Evolutionary conservation across 2,329 filamentous ascomycete species (phyloP).

Genomic region (Fusarium continuum): DNA sequence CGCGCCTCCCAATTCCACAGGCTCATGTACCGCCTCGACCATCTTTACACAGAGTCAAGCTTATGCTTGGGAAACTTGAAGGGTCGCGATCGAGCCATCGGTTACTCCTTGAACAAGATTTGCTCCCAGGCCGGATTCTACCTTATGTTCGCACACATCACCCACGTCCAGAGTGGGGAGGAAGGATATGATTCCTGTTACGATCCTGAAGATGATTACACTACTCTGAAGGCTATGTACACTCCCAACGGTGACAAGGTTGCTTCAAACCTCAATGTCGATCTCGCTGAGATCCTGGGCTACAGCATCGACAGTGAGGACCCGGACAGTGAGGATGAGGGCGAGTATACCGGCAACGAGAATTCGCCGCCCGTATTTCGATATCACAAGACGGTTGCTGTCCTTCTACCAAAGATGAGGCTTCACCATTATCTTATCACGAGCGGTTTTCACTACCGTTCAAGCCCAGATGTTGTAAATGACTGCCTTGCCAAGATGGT

Average conservation of each 20-base stretch:
- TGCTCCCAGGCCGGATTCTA: conserved; percentile 18
- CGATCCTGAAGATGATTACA: not conserved
- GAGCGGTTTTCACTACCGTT: rapidly evolving
- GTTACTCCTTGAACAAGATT: not conserved
- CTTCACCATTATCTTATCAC: not conserved
- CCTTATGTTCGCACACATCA: conserved; percentile 16
- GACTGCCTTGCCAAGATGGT: conserved; percentile 5
- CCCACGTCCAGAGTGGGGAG: not conserved
- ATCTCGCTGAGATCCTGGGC: conserved; percentile 1
- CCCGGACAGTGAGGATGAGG: conserved; percentile 2
- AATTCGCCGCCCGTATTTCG: not conserved
- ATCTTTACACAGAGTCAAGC: conserved; percentile 16
- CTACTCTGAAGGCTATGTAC: not conserved
- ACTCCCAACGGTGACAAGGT: not conserved
- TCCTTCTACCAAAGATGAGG: conserved; percentile 2
- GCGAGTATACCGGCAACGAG: conserved; percentile 4
- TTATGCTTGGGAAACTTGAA: conserved; percentile 17
- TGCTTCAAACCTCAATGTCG: not conserved
- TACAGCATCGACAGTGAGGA: not conserved
- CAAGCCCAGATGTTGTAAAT: not conserved
- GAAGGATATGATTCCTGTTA: not conserved
- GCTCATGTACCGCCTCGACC: conserved; percentile 15
- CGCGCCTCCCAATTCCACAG: not conserved
- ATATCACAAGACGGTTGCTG: conserved; percentile 12
- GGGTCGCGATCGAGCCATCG: conserved; percentile 14